phyloP scores from a whole-genome alignment of 2,329 filamentous ascomycete species.

The Diplocarpon rosae region DNA sequence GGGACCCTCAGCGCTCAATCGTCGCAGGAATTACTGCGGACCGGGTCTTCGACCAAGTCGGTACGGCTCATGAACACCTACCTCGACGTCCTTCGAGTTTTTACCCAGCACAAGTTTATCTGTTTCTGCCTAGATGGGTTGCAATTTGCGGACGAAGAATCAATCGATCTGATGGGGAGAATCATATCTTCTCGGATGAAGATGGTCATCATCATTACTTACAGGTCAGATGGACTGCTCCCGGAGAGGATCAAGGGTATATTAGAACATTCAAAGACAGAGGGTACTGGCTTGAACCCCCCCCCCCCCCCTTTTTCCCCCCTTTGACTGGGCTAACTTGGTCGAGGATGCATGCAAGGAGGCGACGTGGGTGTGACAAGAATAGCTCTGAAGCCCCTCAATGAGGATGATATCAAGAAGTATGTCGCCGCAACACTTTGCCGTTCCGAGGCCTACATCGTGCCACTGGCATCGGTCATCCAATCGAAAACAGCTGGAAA shows the following conservation, averaged over 20 bases:
- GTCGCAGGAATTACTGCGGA: slow-evolving; percentile 49
- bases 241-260: slow-evolving; percentile 43
- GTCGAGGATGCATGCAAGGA: slow-evolving; percentile 23
- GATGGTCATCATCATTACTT: slow-evolving; percentile 47
- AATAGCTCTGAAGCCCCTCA: slow-evolving; percentile 62
- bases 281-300: slow-evolving; percentile 33
- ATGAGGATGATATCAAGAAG: slow-evolving; percentile 67
- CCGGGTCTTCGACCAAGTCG: slow-evolving; percentile 47
- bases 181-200: slow-evolving; percentile 70
- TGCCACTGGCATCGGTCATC: slow-evolving; percentile 71
- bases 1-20: slow-evolving; percentile 34
- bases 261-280: slow-evolving; percentile 41
- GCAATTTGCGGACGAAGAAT: slow-evolving; percentile 84
- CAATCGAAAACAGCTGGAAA: slow-evolving; percentile 69
- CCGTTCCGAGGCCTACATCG: slow-evolving; percentile 57
- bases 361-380: slow-evolving; percentile 51
- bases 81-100: slow-evolving; percentile 70
- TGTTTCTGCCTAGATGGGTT: slow-evolving; percentile 84
- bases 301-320: slow-evolving; percentile 5
- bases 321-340: slow-evolving; percentile 17
- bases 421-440: slow-evolving; percentile 79
- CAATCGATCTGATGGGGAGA: slow-evolving; percentile 69
- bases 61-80: slow-evolving; percentile 81
- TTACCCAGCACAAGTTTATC: slow-evolving; percentile 76
- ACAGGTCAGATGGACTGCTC: slow-evolving; percentile 24